Base-by-base conservation (phyloP, 2,329 filamentous ascomycete species). In the Pseudogymnoascus pannorum region DNA sequence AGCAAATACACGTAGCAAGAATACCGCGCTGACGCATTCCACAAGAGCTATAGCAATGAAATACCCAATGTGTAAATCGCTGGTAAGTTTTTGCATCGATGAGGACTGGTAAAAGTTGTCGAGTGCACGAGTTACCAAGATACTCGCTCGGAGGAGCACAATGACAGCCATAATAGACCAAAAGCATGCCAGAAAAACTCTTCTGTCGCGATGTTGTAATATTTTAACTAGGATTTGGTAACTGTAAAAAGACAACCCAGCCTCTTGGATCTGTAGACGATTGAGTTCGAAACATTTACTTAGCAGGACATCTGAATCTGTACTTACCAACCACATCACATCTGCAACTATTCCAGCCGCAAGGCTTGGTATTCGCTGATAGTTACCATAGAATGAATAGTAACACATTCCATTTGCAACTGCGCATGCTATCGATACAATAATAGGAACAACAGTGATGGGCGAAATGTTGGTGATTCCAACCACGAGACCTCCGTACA, bases 111-210 rank as follows among this genome's bases (percentile, higher is more conserved):
- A 7, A 16, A 38, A 38, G 35, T 38, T 38, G 35, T 38, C 35
- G 35, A 38, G 35, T 38, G 71, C 67, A 24, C 76, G 67, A 1
- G 68, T 66, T 3, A 69, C 65, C 11, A 73, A 68, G 40, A 78
- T 77, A 12, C 68, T 64, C 8, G 78, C 67, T 51, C 83, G 79
- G 38, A 85, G 77, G 0, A 78, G 71, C 1, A 73, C 69, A 36
- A 85, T 81, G 8, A 82, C 73, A 1, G 78, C 72, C 35, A 87
- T 72, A 64, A 87, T 82, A 3, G 78, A 79, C 64, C 83, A 86
- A 65, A 86, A 81, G 4, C 86, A 76, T 3, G 70, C 69, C 38
- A 79, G 75, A 62, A 83, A 84, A 3, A 80, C 72, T 1, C 74
- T 70, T 64, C 72, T 70, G 14, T 68, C 68, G n/a, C 65, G 66